Conservation (phyloP, 148 eudicot species). For the Rhododendron vialii region DNA sequence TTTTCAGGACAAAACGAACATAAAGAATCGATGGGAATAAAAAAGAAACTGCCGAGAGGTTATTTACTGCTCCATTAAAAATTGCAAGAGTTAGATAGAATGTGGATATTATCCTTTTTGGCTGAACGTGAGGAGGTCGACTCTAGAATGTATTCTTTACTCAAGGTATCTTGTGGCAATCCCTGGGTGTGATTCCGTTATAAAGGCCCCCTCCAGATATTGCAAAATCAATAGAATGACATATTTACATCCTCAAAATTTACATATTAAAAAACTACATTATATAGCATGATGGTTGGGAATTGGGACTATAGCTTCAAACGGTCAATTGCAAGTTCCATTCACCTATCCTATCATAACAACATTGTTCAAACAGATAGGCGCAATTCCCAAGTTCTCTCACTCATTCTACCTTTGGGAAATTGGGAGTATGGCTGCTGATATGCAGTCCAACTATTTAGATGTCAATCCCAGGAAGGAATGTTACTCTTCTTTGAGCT, state of each 20-base stretch:
- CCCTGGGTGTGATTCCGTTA: neutral
- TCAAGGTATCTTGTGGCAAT: neutral
- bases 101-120: neutral
- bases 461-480: neutral
- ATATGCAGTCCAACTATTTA: neutral
- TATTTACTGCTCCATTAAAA: neutral
- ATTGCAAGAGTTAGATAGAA: neutral
- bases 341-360: neutral
- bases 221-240: neutral
- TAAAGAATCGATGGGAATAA: neutral
- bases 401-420: neutral
- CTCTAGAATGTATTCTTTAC: neutral
- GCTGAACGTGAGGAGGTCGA: neutral
- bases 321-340: neutral
- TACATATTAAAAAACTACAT: neutral
- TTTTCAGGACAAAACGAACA: neutral
- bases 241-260: neutral
- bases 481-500: neutral
- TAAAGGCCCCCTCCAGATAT: neutral
- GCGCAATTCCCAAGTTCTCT: neutral
- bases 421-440: neutral
- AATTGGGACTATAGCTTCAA: neutral
- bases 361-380: neutral
- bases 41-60: neutral
- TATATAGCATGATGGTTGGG: neutral